Base-by-base conservation (phyloP, 345 rosid genomes). In the Pugionium cornutum region DNA sequence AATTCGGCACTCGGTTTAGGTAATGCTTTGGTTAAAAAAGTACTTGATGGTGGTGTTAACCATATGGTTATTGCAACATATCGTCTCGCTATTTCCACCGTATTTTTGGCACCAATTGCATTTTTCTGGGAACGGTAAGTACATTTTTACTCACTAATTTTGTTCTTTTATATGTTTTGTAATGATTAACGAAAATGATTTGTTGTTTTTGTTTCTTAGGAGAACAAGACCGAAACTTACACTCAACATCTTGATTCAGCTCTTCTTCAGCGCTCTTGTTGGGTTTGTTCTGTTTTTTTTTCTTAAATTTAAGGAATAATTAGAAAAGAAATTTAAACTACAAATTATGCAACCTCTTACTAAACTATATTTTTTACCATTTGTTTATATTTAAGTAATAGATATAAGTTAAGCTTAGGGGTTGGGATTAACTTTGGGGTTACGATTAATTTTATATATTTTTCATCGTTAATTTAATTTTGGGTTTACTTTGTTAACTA, bases 231-330 rank as follows among this genome's bases (percentile, higher is more conserved):
- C 85, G 27, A 85, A 77, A 78, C 90, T 89, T 62, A 86, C 87
- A 2, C 48, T 72, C 61, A 71, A 75, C 27, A 77, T 86, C 64
- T 55, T 78, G 58, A 80, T 79, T 72, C 84, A 72, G 55, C 81
- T 85, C 45, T 91, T 91, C 80, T 57, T 86, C 72, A 85, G 85
- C 68, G 88, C 82, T 54, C 79, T 89, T 52, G 68, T 83, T 27
- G 98, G 96, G 96, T 85, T 63, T 27, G 75, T 68, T 62, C 11
- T 66, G 18, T 29, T 2, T 25, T 57, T 6, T n/a, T 18, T 18
- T 18, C 18, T 18, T 18, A 18, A 18, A 18, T 18, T 18, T 18
- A 18, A 18, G 18, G 18, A 18, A 18, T 18, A 18, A 18, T 18
- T 18, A 18, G 18, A 18, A 18, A 18, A 18, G 18, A 18, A 18